Evolutionary conservation across 306 rosid genomes (phyloP).

Genomic region (Rosa persica): DNA sequence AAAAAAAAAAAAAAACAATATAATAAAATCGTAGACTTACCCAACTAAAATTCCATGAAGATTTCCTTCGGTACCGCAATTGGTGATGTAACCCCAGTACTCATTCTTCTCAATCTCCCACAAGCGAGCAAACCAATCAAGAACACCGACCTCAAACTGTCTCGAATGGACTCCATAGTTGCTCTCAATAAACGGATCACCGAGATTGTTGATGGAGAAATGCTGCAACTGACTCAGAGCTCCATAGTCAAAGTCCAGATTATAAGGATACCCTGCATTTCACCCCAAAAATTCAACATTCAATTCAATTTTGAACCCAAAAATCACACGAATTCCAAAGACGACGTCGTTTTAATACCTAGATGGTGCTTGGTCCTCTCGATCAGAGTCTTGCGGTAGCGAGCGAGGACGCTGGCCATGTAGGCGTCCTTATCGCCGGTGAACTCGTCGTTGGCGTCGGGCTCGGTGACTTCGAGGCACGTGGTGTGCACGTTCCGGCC

Average conservation of each 20-base stretch:
- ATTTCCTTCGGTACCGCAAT: slow-evolving; percentile 98
- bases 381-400: slow-evolving; percentile 53
- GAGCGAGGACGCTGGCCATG: slow-evolving; percentile 82
- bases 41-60: slow-evolving; percentile 85
- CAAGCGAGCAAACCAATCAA: slow-evolving; percentile 95
- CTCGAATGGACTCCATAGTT: slow-evolving; percentile 94
- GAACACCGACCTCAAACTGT: slow-evolving; percentile 89
- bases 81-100: slow-evolving; percentile 99
- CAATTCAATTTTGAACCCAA: neutral
- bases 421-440: slow-evolving; percentile 81
- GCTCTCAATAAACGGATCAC: slow-evolving; percentile 97
- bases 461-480: slow-evolving; percentile 68
- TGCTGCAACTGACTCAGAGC: slow-evolving; percentile 83
- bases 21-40: slow-evolving; percentile 29
- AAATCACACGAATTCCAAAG: neutral
- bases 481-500: slow-evolving; percentile 68
- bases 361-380: slow-evolving; percentile 73
- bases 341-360: slow-evolving; percentile 34
- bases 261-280: slow-evolving; percentile 73
- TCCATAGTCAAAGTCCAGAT: slow-evolving; percentile 96
- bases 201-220: slow-evolving; percentile 92
- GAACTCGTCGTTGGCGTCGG: slow-evolving; percentile 66
- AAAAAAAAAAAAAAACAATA: no score
- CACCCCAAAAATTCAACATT: neutral
- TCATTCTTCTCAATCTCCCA: slow-evolving; percentile 93